phyloP scores from a whole-genome alignment of 2,329 filamentous ascomycete genomes.

The Exophiala sp. region DNA sequence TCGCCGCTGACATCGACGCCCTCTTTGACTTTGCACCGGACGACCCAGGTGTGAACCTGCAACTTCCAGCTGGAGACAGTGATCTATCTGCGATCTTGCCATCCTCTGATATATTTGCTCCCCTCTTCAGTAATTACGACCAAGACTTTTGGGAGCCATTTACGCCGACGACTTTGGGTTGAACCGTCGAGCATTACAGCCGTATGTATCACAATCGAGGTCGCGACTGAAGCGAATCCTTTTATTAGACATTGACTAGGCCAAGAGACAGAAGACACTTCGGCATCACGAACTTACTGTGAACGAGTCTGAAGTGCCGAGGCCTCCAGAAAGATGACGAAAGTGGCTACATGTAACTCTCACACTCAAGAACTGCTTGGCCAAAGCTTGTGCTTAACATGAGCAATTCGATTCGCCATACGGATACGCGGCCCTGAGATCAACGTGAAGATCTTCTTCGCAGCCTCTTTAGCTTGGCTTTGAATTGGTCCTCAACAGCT shows the following conservation, averaged over 20 bases:
- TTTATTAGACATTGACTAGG: too few relatives aligned
- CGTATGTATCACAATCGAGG: too few relatives aligned
- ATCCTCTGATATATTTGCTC: slow-evolving; percentile 9
- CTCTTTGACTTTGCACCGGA: slow-evolving; percentile 6
- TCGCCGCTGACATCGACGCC: slow-evolving; percentile 14
- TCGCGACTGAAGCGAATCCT: too few relatives aligned
- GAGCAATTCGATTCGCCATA: background rate
- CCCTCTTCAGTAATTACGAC: slow-evolving; percentile 15
- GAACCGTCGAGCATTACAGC: background rate
- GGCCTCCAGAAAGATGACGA: too few relatives aligned
- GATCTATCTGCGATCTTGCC: slow-evolving; percentile 4
- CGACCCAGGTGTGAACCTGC: background rate
- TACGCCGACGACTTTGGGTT: slow-evolving; percentile 8
- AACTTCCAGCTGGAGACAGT: background rate
- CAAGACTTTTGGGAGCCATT: slow-evolving; percentile 10
- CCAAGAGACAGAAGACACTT: too few relatives aligned
- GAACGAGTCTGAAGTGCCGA: too few relatives aligned
- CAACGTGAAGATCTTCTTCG: too few relatives aligned
- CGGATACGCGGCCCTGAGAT: too few relatives aligned
- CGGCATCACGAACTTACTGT: too few relatives aligned
- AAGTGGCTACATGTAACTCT: too few relatives aligned
- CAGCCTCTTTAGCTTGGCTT: background rate
- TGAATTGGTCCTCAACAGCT: background rate
- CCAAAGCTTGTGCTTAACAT: background rate
- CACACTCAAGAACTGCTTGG: background rate